Evolutionary conservation across 768 basidiomycete genomes (phyloP).

Genomic region (Hygrocybe punicea): DNA sequence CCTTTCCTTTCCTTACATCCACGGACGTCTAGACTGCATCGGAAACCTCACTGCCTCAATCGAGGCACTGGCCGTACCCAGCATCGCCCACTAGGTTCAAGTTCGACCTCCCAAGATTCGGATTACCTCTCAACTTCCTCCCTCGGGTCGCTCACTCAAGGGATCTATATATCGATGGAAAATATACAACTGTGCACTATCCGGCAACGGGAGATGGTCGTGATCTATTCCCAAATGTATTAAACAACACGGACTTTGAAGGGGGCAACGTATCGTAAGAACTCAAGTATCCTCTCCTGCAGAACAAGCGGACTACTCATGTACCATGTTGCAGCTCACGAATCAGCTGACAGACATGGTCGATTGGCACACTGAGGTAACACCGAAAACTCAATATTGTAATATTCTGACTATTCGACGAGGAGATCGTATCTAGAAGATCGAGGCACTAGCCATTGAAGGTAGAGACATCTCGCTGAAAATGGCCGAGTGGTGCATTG

Average conservation of each 20-base stretch:
- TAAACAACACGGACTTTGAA: too few species aligned
- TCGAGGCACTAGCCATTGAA: constrained; percentile 13
- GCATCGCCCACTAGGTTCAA: too few species aligned
- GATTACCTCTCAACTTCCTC: constrained; percentile 24
- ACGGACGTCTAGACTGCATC: too few species aligned
- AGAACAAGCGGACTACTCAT: too few species aligned
- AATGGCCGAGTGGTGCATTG: constrained; percentile 27
- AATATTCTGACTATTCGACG: constrained; percentile 19
- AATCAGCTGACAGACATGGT: constrained; percentile 35
- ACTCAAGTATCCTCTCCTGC: background rate
- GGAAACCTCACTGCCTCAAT: too few species aligned
- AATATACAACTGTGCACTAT: too few species aligned
- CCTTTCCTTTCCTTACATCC: too few species aligned
- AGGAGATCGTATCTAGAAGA: constrained; percentile 23
- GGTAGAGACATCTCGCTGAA: too few species aligned
- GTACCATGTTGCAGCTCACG: constrained; percentile 36
- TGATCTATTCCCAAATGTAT: background rate
- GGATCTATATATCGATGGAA: too few species aligned
- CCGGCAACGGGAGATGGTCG: too few species aligned
- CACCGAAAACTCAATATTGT: background rate
- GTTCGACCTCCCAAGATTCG: constrained; percentile 27
- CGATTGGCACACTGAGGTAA: constrained; percentile 33
- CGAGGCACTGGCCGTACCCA: too few species aligned
- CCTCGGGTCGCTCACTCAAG: background rate
- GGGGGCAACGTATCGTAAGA: background rate